A percentile compares a stretch with the other conserved stretches of the same genome.
These are phyloP conservation scores for Agrocybe chaxingu DNA, from an alignment of 768 basidiomycete species.

Conservation along the genomic window DNA sequence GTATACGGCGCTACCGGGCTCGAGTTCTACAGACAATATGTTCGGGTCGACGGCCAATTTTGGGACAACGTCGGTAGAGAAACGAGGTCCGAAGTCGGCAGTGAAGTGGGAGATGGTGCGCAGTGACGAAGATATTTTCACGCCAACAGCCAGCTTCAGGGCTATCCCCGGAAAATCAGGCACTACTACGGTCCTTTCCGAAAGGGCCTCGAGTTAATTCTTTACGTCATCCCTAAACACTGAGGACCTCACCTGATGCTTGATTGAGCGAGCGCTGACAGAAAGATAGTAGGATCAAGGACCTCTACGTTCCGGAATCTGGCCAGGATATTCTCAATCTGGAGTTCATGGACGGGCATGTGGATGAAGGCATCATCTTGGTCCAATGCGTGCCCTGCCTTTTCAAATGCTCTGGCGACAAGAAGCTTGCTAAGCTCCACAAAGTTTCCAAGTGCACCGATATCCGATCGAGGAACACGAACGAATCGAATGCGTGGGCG, in stretches of 20 bases:
- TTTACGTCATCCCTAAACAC: neutral
- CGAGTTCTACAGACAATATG: conserved; percentile 43
- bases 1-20: conserved; percentile 48
- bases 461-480: conserved; percentile 31
- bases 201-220: neutral
- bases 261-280: conserved; percentile 45
- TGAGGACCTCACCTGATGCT: conserved; percentile 43
- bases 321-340: conserved; percentile 39
- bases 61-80: conserved; percentile 47
- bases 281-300: conserved; percentile 35
- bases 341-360: conserved; percentile 55
- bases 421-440: conserved; percentile 30
- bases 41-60: conserved; percentile 39
- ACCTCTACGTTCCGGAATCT: conserved; percentile 42
- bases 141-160: conserved; percentile 50
- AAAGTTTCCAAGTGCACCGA: conserved; percentile 43
- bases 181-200: conserved; percentile 41
- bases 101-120: conserved; percentile 61
- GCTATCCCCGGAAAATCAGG: conserved; percentile 42
- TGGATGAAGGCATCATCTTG: conserved; percentile 27
- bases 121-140: conserved; percentile 55
- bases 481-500: conserved; percentile 48
- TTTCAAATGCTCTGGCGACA: conserved; percentile 27
- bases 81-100: conserved; percentile 54
- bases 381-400: conserved; percentile 23